These are phyloP conservation scores for Leccinellum luteum DNA, from an alignment of 768 basidiomycete species.

Conservation along the genomic window DNA sequence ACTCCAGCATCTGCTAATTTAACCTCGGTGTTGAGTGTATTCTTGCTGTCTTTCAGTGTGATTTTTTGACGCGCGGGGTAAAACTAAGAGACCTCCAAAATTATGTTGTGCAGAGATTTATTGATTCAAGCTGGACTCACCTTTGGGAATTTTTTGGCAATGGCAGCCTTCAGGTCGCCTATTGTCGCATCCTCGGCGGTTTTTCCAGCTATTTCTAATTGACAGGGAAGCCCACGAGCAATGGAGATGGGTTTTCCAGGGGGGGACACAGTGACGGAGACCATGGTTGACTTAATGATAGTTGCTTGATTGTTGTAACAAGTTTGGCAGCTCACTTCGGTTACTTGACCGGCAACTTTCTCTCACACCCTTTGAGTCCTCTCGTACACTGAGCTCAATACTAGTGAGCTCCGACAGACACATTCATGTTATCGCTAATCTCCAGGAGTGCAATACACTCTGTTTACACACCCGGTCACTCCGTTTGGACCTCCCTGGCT, in stretches of 20 bases:
- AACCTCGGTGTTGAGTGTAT: slow-evolving; percentile 59
- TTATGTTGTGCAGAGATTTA: not conserved
- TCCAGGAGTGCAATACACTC: not conserved
- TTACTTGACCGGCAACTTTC: not conserved
- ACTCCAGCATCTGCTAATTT: slow-evolving; percentile 59
- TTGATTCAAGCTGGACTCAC: slow-evolving; percentile 25
- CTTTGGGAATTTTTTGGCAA: slow-evolving; percentile 55
- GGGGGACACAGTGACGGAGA: slow-evolving; percentile 52
- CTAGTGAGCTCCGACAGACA: too few relatives aligned
- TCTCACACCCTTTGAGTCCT: not conserved
- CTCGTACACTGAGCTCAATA: too few relatives aligned
- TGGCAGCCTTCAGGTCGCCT: slow-evolving; percentile 63
- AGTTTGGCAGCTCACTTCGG: not conserved
- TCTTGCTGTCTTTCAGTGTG: slow-evolving; percentile 58
- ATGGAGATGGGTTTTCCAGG: slow-evolving; percentile 45
- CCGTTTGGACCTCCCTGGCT: not conserved
- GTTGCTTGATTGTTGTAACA: not conserved
- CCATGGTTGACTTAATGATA: slow-evolving; percentile 35
- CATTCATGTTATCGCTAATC: slow-evolving; percentile 12
- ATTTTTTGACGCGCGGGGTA: slow-evolving; percentile 71
- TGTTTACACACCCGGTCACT: not conserved
- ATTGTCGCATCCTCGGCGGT: slow-evolving; percentile 51
- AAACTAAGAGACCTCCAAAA: slow-evolving; percentile 47
- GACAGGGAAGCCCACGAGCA: slow-evolving; percentile 50
- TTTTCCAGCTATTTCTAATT: slow-evolving; percentile 47